Evolutionary conservation across 495 filamentous ascomycete genomes (phyloP), one percentile per base, ranked within the genome.

Genomic region (Parachaetomium inaequale): DNA sequence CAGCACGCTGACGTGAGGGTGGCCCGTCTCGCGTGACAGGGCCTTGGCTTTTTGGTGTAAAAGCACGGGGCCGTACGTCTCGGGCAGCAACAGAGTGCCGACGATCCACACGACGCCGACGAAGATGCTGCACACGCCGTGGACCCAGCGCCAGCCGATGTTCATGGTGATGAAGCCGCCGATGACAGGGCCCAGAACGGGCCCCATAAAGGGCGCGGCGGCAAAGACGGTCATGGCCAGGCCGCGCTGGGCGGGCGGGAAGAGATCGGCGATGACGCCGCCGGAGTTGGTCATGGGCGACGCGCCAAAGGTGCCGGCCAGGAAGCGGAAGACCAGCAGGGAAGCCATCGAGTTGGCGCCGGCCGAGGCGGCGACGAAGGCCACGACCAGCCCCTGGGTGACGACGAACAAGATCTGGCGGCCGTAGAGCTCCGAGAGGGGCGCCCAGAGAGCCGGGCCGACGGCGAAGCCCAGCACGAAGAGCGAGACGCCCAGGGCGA

Each of bases 41-140:
- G 80, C 78, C 31, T 74, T 76, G 1, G 93, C 93, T 55, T 90
- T 88, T 29, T 77, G 74, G 55, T 86, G 85, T 32, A 96, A 80
- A 14, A 96, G 79, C 26, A 87, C 84, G 11, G 80, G 77, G 4
- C 70, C 84, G 71, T 96, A 96, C 0, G 93, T 96, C 76, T 96
- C 93, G 17, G 92, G 91, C 3, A 93, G 84, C 40, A 87, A 72
- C 17, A 89, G 66, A 40, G 83, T 66, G 52, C 92, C 83, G 32
- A 79, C 67, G 29, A 82, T 78, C 58, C 90, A 84, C 53, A 89
- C 71, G n/a, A 84, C 67, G 1, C 81, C 86, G 0, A 86, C 82
- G 84, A 92, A 94, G 51, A 92, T 92, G 34, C 81, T 69, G 66
- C 84, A 80, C 11, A 80, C 52, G 6, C 86, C 87, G 75, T 86